These are phyloP conservation scores for Mucuna pruriens DNA, from an alignment of 306 rosid genomes.

Conservation along the genomic window DNA sequence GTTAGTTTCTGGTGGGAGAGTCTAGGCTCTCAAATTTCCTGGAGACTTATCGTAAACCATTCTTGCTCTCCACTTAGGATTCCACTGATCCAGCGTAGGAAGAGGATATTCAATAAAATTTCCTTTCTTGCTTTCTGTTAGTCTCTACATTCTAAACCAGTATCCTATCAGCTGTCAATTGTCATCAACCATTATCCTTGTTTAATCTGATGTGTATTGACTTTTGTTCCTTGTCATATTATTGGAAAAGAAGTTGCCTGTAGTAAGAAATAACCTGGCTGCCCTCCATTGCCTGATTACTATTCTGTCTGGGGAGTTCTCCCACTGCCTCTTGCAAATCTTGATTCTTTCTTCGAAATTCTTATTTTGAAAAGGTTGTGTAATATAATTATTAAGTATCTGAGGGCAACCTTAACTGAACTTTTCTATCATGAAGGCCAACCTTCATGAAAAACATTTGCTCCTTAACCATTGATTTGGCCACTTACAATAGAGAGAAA, in stretches of 20 bases:
- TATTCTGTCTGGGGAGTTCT: not conserved
- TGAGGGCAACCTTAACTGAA: not conserved
- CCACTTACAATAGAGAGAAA: not conserved
- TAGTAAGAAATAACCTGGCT: not conserved
- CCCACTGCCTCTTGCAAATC: not conserved
- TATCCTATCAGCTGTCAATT: not conserved
- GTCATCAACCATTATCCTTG: not conserved
- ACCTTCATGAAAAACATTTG: not conserved
- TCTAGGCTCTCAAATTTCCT: not conserved
- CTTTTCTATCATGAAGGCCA: not conserved
- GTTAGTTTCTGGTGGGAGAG: not conserved
- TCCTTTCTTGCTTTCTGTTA: not conserved
- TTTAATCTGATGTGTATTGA: not conserved
- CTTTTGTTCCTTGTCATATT: not conserved
- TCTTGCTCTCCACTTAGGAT: not conserved
- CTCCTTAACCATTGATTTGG: not conserved
- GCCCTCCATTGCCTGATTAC: not conserved
- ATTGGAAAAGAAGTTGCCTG: not conserved
- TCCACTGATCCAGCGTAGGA: not conserved
- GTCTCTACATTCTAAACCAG: not conserved
- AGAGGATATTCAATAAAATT: not conserved
- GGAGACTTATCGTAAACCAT: not conserved
- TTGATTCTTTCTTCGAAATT: not conserved
- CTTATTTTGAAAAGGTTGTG: not conserved
- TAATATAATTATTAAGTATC: not conserved